Base-by-base conservation (phyloP, 768 basidiomycete genomes). In the Pluteus cervinus region DNA sequence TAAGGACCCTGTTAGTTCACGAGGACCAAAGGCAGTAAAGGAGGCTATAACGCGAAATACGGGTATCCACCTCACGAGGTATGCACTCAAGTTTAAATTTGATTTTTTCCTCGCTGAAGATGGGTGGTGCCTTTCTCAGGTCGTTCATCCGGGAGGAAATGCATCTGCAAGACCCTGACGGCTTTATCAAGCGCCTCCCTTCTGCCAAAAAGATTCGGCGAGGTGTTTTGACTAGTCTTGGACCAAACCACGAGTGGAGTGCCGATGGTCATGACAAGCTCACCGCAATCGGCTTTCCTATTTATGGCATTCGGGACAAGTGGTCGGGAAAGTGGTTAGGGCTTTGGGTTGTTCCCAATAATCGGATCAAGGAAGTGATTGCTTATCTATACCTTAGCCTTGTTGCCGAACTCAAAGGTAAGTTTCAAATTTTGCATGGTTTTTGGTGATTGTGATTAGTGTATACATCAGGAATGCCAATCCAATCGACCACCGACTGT, bases 241-340 rank as follows among this genome's bases (percentile, higher is more conserved):
- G 62, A 2, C 44, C 48, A 4, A 37, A 63, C 43, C 49, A 59
- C 26, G 49, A 54, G 17, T 65, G 62, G 58, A 50, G 47, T 33
- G 54, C 45, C 6, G 56, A 63, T 51, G 62, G 62, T 1, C 57
- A 64, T 36, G 57, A 62, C 39, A 64, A 64, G 39, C 47, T 64
- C 2, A 30, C 33, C 7, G 33, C 20, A 8, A 55, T 61, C 31
- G 57, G 62, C 1, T 62, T 63, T 47, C 58, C 52, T 0, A 51
- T 61, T 7, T 49, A 51, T 50, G 57, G 46, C 3, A 37, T 60
- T 25, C 25, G 43, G 1, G 56, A 64, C 29, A 43, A 48, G n/a
- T 52, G 44, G 41, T 41, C 47, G 0, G 46, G 53, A 2, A 51
- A 51, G 32, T 65, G 56, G 57, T 36, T 58, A 0, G 50, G 51